Percentiles rank a stretch among this genome's conserved stretches.
Evolutionary conservation across 768 basidiomycete species (phyloP).

Genomic region (Kwoniella sp.): DNA sequence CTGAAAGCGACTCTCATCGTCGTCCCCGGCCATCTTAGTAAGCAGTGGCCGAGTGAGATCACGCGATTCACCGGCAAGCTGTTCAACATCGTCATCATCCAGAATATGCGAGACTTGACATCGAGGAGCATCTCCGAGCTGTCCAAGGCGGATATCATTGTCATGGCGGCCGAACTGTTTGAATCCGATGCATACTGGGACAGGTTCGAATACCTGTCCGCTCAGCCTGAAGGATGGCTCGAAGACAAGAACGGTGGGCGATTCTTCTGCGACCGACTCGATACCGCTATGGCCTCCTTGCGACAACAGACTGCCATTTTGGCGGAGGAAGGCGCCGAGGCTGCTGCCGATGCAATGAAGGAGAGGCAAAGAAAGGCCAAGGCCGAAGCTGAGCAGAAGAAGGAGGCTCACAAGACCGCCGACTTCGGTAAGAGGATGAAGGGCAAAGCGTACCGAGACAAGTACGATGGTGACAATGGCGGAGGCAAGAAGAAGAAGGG

Average conservation of each 20-base stretch:
- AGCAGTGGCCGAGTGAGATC: slow-evolving; percentile 87
- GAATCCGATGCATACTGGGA: slow-evolving; percentile 67
- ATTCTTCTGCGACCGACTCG: slow-evolving; percentile 83
- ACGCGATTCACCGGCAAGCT: slow-evolving; percentile 71
- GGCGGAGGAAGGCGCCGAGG: slow-evolving; percentile 66
- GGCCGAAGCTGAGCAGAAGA: slow-evolving; percentile 59
- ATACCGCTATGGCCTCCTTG: slow-evolving; percentile 65
- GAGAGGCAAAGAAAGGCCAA: slow-evolving; percentile 62
- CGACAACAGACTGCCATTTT: slow-evolving; percentile 70
- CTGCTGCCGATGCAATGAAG: slow-evolving; percentile 69
- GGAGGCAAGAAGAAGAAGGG: slow-evolving; percentile 41
- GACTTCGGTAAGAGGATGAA: slow-evolving; percentile 49
- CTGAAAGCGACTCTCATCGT: slow-evolving; percentile 78
- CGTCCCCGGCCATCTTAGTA: slow-evolving; percentile 85
- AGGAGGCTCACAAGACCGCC: slow-evolving; percentile 46
- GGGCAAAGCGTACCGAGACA: slow-evolving; percentile 46
- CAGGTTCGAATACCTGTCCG: slow-evolving; percentile 46
- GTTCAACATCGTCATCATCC: slow-evolving; percentile 69
- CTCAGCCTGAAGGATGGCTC: slow-evolving; percentile 44
- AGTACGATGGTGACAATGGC: slow-evolving; percentile 28
- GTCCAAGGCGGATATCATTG: slow-evolving; percentile 78
- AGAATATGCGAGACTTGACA: slow-evolving; percentile 72
- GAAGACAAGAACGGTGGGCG: slow-evolving; percentile 69
- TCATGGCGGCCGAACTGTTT: slow-evolving; percentile 85
- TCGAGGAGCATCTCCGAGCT: slow-evolving; percentile 71